phyloP scores from a whole-genome alignment of 441 rosid species.

The Mallotus japonicus region DNA sequence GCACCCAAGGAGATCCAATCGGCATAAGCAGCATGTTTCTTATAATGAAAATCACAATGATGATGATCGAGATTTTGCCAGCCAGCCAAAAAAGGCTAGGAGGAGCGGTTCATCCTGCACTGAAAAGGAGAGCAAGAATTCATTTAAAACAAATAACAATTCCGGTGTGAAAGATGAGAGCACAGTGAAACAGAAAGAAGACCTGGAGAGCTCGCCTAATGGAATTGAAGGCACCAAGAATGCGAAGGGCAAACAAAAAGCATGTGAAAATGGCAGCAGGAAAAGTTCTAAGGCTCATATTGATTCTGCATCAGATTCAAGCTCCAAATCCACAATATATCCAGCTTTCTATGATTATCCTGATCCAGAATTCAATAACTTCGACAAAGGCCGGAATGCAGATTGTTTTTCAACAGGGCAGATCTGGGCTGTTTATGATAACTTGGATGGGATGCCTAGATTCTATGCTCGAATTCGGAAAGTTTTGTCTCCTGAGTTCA shows the following conservation, averaged over 20 bases:
- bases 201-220: conserved; percentile 27
- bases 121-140: conserved; percentile 25
- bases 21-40: conserved; percentile 67
- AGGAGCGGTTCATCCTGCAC: conserved; percentile 6
- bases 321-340: conserved; percentile 25
- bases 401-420: conserved; percentile 47
- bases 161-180: conserved; percentile 34
- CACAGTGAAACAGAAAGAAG: conserved; percentile 23
- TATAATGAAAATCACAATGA: conserved; percentile 73
- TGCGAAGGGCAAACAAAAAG: conserved; percentile 27
- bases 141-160: conserved; percentile 29
- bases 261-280: conserved; percentile 26
- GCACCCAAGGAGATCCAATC: conserved; percentile 66
- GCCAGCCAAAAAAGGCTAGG: conserved; percentile 37
- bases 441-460: conserved; percentile 64
- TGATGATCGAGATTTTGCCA: conserved; percentile 44
- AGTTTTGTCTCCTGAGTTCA: conserved; percentile 40
- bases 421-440: conserved; percentile 61
- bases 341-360: conserved; percentile 40
- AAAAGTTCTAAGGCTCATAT: conserved; percentile 19
- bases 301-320: conserved; percentile 33
- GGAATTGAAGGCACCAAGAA: conserved; percentile 25
- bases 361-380: conserved; percentile 62
- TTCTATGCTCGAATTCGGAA: conserved; percentile 59
- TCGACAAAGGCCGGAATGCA: conserved; percentile 40